phyloP scores from a whole-genome alignment of 306 rosid genomes.

The Cucurbita moschata region DNA sequence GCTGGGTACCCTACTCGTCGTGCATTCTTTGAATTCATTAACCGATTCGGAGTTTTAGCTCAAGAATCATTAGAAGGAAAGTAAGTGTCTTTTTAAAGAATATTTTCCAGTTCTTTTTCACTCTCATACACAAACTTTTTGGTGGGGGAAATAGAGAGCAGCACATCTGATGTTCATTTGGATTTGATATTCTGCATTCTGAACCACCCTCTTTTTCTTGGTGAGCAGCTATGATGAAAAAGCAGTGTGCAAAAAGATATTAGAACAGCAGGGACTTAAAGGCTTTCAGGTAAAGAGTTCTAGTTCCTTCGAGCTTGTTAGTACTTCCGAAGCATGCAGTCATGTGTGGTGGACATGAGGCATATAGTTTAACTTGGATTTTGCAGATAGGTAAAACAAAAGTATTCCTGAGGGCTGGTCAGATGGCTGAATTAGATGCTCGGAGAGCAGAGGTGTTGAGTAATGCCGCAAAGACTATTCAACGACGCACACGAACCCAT shows the following conservation, averaged over 20 bases:
- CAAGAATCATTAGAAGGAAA: slow-evolving; percentile 55
- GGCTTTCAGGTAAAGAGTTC: slow-evolving; percentile 89
- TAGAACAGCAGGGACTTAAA: slow-evolving; percentile 71
- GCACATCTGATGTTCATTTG: not conserved
- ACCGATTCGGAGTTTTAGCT: slow-evolving; percentile 78
- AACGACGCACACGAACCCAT: slow-evolving; percentile 68
- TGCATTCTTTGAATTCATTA: slow-evolving; percentile 71
- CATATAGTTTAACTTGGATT: slow-evolving; percentile 14
- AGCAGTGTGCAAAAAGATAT: slow-evolving; percentile 50
- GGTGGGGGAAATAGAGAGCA: not conserved
- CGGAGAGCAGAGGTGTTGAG: slow-evolving; percentile 71
- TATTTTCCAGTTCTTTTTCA: slow-evolving; percentile 1
- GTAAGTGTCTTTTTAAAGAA: slow-evolving; percentile 31
- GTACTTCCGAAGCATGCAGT: not conserved
- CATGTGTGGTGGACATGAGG: slow-evolving; percentile 8
- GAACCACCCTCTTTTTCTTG: slow-evolving; percentile 13
- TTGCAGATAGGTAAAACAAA: slow-evolving; percentile 91
- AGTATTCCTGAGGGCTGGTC: slow-evolving; percentile 94
- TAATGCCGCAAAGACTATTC: slow-evolving; percentile 75
- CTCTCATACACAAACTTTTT: not conserved
- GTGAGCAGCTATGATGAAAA: slow-evolving; percentile 66
- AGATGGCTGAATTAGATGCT: slow-evolving; percentile 98
- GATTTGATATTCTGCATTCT: not conserved
- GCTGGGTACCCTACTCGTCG: slow-evolving; percentile 99
- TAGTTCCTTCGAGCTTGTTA: not conserved